phyloP scores from a whole-genome alignment of 305 asterid genomes.

The Solanum hybrid region DNA sequence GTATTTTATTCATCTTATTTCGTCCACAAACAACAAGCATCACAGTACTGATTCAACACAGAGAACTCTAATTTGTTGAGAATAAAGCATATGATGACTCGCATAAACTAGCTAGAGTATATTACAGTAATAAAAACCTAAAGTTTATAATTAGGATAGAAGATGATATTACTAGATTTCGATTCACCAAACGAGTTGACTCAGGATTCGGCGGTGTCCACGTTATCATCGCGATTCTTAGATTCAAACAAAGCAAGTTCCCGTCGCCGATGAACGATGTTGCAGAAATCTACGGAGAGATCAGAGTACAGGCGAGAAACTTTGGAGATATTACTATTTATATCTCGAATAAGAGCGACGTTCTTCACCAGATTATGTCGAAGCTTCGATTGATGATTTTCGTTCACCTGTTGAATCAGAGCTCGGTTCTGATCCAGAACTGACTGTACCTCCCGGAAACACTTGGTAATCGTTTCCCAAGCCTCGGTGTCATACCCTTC shows the following conservation, averaged over 20 bases:
- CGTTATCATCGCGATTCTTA: not conserved
- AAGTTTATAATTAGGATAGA: not conserved
- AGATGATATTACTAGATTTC: not conserved
- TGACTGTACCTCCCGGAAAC: slow-evolving; percentile 47
- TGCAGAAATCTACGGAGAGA: slow-evolving; percentile 38
- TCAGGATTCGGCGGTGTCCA: not conserved
- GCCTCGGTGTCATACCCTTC: slow-evolving; percentile 31
- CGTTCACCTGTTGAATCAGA: slow-evolving; percentile 57
- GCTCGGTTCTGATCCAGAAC: slow-evolving; percentile 51
- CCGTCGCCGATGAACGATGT: slow-evolving; percentile 16
- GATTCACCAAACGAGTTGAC: not conserved
- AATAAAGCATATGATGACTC: not conserved
- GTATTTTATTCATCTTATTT: not conserved
- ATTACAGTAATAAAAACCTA: not conserved
- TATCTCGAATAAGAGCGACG: slow-evolving; percentile 47
- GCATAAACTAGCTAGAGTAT: not conserved
- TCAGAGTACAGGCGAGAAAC: slow-evolving; percentile 38
- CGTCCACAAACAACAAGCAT: not conserved
- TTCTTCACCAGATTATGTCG: slow-evolving; percentile 45
- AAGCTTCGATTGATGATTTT: slow-evolving; percentile 53
- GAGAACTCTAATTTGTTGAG: not conserved
- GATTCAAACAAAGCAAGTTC: slow-evolving; percentile 19
- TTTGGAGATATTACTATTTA: slow-evolving; percentile 44
- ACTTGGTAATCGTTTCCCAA: slow-evolving; percentile 43
- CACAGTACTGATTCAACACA: not conserved